phyloP scores from a whole-genome alignment of 306 rosid species.

The Lathyrus tuberosus region DNA sequence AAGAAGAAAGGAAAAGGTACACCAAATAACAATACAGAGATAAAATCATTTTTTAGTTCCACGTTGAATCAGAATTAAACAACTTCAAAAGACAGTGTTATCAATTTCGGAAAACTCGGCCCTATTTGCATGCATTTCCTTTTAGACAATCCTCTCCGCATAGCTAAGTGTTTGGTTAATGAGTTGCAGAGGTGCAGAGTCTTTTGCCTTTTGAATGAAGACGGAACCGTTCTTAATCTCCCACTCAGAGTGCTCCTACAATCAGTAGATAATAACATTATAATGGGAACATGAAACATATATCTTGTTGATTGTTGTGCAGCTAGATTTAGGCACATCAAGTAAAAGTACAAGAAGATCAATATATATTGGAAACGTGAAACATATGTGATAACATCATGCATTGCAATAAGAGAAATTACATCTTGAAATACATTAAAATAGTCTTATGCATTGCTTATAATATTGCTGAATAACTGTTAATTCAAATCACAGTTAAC shows the following conservation, averaged over 20 bases:
- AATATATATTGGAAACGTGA: no score
- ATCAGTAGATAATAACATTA: conserved; percentile 4
- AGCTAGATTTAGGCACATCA: no score
- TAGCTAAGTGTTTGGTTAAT: conserved; percentile 98
- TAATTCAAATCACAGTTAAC: no score
- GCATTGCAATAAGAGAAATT: no score
- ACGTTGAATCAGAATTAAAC: conserved; percentile 31
- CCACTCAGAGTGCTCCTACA: conserved; percentile 96
- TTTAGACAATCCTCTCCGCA: conserved; percentile 96
- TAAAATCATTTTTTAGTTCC: neutral
- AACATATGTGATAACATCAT: no score
- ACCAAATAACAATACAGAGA: neutral
- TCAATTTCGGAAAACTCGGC: no score
- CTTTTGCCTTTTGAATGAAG: conserved; percentile 84
- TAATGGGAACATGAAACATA: neutral
- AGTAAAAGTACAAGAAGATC: no score
- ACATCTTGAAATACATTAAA: no score
- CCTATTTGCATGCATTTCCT: conserved; percentile 26
- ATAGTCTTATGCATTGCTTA: no score
- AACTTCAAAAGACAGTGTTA: no score
- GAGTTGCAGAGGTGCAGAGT: conserved; percentile 86
- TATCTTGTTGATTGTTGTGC: neutral
- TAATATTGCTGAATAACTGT: no score
- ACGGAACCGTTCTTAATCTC: conserved; percentile 67
- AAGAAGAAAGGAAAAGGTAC: neutral